Conservation (phyloP, 2,329 filamentous ascomycete genomes). For the Sclerotinia subarctica region DNA sequence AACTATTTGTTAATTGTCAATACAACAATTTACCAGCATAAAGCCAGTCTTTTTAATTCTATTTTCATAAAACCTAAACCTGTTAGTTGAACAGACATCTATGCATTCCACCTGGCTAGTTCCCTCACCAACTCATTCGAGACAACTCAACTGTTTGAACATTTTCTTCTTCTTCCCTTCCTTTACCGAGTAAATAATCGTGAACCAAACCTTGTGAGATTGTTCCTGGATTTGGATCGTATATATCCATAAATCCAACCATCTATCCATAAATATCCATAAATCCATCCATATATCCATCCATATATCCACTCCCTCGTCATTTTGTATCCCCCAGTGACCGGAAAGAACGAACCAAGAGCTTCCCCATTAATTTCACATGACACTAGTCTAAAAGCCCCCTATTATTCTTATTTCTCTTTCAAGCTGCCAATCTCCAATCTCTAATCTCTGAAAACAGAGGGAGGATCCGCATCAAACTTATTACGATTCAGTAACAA, state of each 20-base stretch:
- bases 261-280: background rate
- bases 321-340: slow-evolving; percentile 10
- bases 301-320: background rate
- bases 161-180: background rate
- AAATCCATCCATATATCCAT: background rate
- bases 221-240: slow-evolving; percentile 2
- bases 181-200: background rate
- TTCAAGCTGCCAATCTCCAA: slow-evolving; percentile 6
- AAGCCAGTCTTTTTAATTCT: background rate
- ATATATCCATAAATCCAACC: background rate
- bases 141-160: background rate
- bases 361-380: slow-evolving; percentile 15
- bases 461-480: slow-evolving; percentile 12
- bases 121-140: background rate
- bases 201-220: background rate
- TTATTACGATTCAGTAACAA: slow-evolving; percentile 10
- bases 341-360: background rate
- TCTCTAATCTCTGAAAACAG: slow-evolving; percentile 9
- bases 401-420: slow-evolving; percentile 15
- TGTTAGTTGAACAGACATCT: background rate
- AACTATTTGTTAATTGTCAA: background rate
- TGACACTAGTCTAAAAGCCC: slow-evolving; percentile 13
- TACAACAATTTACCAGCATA: background rate
- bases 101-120: background rate
- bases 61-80: slow-evolving; percentile 1